Evolutionary conservation across 2,329 filamentous ascomycete species (phyloP), one percentile per base, ranked within the genome.

Genomic region (Cladosporium phlei): DNA sequence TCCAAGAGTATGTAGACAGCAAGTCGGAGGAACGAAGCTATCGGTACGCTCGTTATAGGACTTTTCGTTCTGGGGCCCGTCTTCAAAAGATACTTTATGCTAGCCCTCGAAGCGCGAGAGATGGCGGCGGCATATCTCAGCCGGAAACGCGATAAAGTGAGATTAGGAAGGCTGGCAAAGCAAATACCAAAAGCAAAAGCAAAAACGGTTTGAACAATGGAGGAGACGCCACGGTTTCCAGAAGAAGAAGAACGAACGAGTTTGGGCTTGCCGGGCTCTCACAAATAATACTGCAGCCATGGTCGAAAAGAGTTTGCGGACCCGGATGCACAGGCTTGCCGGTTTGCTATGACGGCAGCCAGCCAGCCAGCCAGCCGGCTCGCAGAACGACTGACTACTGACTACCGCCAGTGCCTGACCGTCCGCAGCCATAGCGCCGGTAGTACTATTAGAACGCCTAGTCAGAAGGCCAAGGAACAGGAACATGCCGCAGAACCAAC

Each of bases 211-310:
- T n/a, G n/a, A 37, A 21, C n/a, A 17, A 29, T 22, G 27, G 21
- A 37, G 16, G 42, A 32, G 29, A 19, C 37, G 42, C 42, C 42
- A 37, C 42, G 29, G 32, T 12, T 28, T 17, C 12, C 42, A 9
- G 25, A 35, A 14, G 22, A 7, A n/a, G n/a, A n/a, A n/a, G n/a
- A n/a, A n/a, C n/a, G n/a, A n/a, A n/a, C n/a, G n/a, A n/a, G n/a
- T n/a, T n/a, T n/a, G n/a, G n/a, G n/a, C n/a, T n/a, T n/a, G n/a
- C n/a, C n/a, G n/a, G n/a, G n/a, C n/a, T n/a, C n/a, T n/a, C n/a
- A n/a, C n/a, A n/a, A n/a, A n/a, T n/a, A n/a, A n/a, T n/a, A 45
- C 32, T 45, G 42, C 42, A 45, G 42, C 42, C 42, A 45, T 32
- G 21, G 42, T 45, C 42, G 42, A 29, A 45, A 45, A 45, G 42